These are phyloP conservation scores for Acanthamoeba culbertsoni DNA, from an alignment of 208 protist species.

Conservation along the genomic window DNA sequence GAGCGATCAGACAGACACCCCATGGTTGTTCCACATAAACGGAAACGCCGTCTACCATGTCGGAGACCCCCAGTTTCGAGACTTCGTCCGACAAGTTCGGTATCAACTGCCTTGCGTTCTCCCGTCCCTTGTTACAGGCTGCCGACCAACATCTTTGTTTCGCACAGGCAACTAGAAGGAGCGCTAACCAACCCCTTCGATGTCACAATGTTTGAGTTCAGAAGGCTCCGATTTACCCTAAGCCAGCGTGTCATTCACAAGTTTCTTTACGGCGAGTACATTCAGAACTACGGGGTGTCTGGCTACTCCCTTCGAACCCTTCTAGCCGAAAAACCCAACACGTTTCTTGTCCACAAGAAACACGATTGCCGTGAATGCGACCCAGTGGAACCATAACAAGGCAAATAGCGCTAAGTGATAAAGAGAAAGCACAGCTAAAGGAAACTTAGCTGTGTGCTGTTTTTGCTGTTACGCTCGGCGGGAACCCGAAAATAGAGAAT, in stretches of 20 bases:
- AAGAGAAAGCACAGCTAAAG: not conserved
- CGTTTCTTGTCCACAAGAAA: slow-evolving; percentile 44
- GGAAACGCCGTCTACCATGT: slow-evolving; percentile 14
- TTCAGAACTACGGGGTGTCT: slow-evolving; percentile 36
- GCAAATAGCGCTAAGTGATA: not conserved
- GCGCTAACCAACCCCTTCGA: slow-evolving; percentile 25
- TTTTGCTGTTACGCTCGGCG: too few species aligned
- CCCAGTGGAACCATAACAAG: not conserved
- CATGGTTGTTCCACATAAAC: slow-evolving; percentile 8
- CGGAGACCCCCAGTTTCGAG: not conserved
- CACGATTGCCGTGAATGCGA: slow-evolving; percentile 19
- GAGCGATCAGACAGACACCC: not conserved
- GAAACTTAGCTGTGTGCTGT: too few species aligned
- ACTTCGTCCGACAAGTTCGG: not conserved
- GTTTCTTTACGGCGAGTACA: not conserved
- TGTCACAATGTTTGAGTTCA: slow-evolving; percentile 5
- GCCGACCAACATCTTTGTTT: not conserved
- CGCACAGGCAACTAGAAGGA: not conserved
- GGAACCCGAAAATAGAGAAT: too few species aligned
- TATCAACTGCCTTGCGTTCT: too few species aligned
- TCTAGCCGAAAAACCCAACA: not conserved
- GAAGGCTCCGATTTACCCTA: not conserved
- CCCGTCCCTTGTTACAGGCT: not conserved
- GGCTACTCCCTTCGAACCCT: not conserved
- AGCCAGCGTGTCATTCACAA: not conserved